These are phyloP conservation scores for Hemileccinum impolitum DNA, from an alignment of 768 basidiomycete genomes.

Conservation along the genomic window DNA sequence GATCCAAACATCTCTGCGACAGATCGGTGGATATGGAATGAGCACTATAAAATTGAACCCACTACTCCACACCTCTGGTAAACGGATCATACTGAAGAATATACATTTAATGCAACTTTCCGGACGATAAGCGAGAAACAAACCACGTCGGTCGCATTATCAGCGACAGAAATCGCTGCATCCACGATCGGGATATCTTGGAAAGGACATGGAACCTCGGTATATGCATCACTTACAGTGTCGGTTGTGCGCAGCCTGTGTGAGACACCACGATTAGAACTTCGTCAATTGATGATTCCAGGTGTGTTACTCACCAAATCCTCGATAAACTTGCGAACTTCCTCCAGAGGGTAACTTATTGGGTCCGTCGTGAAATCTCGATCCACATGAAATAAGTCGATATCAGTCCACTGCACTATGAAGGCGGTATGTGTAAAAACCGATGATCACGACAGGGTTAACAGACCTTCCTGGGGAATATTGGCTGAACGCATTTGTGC, in stretches of 20 bases:
- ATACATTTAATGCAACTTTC: not conserved
- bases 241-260: constrained; percentile 21
- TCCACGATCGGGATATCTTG: constrained; percentile 69
- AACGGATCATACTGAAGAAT: constrained; percentile 59
- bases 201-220: not conserved
- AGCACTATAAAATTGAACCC: constrained; percentile 9
- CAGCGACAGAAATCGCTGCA: constrained; percentile 52
- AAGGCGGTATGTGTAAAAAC: not conserved
- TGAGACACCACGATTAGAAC: not conserved
- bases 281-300: not conserved
- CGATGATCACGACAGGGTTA: not conserved
- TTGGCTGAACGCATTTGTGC: constrained; percentile 58
- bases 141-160: constrained; percentile 61
- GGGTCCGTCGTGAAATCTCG: constrained; percentile 69
- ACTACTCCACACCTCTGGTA: constrained; percentile 57
- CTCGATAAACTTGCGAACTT: constrained; percentile 48
- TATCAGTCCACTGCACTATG: constrained; percentile 72
- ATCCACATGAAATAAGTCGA: constrained; percentile 67
- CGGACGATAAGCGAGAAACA: constrained; percentile 18
- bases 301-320: constrained; percentile 45
- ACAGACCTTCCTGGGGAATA: constrained; percentile 66
- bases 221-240: constrained; percentile 12
- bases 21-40: not conserved
- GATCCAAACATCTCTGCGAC: constrained; percentile 58
- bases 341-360: constrained; percentile 53